Conservation (phyloP, 495 filamentous ascomycete species). For the Aspergillus indologenus region DNA sequence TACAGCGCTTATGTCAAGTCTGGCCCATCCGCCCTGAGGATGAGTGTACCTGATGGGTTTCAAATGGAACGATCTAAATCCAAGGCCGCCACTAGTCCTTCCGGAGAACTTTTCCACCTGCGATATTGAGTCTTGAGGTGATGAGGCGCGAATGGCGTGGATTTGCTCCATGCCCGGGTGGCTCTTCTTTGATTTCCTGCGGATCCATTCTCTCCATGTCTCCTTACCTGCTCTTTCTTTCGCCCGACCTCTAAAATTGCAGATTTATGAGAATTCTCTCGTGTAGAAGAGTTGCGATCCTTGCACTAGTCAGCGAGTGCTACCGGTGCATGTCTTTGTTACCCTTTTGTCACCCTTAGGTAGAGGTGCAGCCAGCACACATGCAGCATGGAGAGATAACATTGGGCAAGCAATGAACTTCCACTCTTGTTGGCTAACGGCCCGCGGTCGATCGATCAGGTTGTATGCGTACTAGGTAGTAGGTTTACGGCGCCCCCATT, state of each 20-base stretch:
- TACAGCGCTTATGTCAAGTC: not conserved
- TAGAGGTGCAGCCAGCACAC: not conserved
- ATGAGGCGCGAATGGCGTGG: not conserved
- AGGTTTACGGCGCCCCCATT: not conserved
- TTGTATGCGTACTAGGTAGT: not conserved
- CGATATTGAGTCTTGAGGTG: not conserved
- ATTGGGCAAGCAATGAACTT: not conserved
- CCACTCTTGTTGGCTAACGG: not conserved
- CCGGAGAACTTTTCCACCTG: constrained; percentile 8
- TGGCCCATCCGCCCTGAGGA: not conserved
- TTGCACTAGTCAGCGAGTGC: not conserved
- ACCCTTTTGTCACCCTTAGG: not conserved
- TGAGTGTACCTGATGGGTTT: not conserved
- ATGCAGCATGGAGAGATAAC: not conserved
- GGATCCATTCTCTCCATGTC: not conserved
- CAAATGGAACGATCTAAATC: not conserved
- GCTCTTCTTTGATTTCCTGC: not conserved
- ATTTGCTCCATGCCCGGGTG: not conserved
- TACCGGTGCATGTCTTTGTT: not conserved
- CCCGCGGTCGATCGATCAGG: not conserved
- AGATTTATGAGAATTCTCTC: not conserved
- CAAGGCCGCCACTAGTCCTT: not conserved
- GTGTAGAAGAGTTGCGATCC: not conserved
- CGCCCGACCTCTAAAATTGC: not conserved
- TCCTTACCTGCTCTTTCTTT: constrained; percentile 7